Evolutionary conservation across 1,139 yeast species (phyloP).

Genomic region (Diutina neorugosa): DNA sequence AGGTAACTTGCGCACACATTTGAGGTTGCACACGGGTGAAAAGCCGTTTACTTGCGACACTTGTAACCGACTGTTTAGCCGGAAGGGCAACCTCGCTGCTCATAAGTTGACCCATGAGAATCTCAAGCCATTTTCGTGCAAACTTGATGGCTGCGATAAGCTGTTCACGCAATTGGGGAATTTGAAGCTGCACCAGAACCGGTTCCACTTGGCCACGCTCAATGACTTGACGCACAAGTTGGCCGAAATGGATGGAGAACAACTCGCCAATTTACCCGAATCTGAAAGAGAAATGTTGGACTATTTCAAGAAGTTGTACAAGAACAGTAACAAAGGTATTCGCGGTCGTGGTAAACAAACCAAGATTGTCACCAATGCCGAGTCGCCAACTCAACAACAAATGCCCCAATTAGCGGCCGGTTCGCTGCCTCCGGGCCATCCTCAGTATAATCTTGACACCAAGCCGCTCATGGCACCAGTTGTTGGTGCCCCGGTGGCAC

Average conservation of each 20-base stretch:
- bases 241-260: constrained; percentile 40
- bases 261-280: constrained; percentile 38
- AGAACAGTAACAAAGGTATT: constrained; percentile 82
- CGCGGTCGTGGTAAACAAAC: constrained; percentile 62
- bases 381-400: background rate
- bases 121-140: constrained; percentile 69
- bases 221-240: constrained; percentile 49
- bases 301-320: constrained; percentile 72
- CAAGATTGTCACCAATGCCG: background rate
- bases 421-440: background rate
- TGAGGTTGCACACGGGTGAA: constrained; percentile 84
- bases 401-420: background rate
- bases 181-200: constrained; percentile 85
- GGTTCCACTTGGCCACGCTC: constrained; percentile 69
- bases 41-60: constrained; percentile 71
- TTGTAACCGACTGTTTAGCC: constrained; percentile 66
- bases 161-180: constrained; percentile 87
- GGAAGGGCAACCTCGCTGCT: constrained; percentile 85
- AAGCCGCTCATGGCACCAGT: background rate
- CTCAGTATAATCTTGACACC: background rate
- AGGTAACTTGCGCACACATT: constrained; percentile 81
- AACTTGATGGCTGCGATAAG: constrained; percentile 71
- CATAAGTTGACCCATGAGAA: constrained; percentile 75
- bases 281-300: constrained; percentile 58
- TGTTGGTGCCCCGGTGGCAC: background rate